Evolutionary conservation across 2,329 filamentous ascomycete genomes (phyloP).

Genomic region (Fusarium clavum): DNA sequence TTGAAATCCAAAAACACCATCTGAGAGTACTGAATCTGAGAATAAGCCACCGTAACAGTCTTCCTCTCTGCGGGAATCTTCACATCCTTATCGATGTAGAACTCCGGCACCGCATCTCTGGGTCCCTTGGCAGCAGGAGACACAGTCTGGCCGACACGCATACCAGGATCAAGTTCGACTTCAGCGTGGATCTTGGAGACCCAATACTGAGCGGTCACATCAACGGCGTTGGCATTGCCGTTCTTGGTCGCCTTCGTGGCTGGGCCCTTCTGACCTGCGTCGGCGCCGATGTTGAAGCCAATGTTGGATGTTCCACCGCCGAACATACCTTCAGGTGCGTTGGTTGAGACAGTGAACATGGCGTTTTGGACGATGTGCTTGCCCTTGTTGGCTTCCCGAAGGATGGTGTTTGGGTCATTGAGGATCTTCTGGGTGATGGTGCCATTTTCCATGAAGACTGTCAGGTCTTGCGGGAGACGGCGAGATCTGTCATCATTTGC

Average conservation of each 20-base stretch:
- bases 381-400: not conserved
- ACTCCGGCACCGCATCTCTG: not conserved
- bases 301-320: constrained; percentile 1
- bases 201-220: constrained; percentile 3
- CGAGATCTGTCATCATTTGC: not conserved
- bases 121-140: not conserved
- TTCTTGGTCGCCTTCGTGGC: not conserved
- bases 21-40: constrained; percentile 9
- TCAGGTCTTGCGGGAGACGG: not conserved
- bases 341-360: constrained; percentile 2
- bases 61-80: not conserved
- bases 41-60: not conserved
- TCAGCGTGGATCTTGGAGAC: not conserved
- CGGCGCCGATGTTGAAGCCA: not conserved
- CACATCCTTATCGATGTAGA: not conserved
- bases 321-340: not conserved
- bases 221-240: not conserved
- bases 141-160: not conserved
- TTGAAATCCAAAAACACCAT: constrained; percentile 2
- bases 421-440: not conserved
- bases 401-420: not conserved
- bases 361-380: not conserved
- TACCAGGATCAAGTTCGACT: not conserved
- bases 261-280: not conserved
- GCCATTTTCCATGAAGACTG: not conserved